These are phyloP conservation scores for Aquilaria sinensis DNA, from an alignment of 345 rosid species.

Conservation along the genomic window DNA sequence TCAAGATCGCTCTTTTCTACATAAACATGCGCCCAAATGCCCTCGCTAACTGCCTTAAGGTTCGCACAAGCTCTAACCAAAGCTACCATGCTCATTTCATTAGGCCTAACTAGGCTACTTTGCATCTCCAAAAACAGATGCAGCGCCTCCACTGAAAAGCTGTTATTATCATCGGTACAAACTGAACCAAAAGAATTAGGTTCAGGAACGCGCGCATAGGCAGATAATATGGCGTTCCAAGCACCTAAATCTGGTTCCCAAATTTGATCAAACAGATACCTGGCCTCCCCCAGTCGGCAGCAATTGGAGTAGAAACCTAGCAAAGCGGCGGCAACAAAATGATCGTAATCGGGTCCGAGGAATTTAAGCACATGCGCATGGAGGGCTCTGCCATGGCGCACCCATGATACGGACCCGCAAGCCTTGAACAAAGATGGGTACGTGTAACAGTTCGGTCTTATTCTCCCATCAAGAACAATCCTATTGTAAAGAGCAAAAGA, in stretches of 20 bases:
- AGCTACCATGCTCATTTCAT: conserved; percentile 58
- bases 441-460: conserved; percentile 47
- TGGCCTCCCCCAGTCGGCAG: conserved; percentile 42
- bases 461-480: conserved; percentile 12
- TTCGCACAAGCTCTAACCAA: conserved; percentile 47
- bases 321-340: conserved; percentile 48
- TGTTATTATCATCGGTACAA: conserved; percentile 5
- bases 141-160: conserved; percentile 27
- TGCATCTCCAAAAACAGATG: conserved; percentile 42
- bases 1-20: conserved; percentile 29
- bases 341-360: conserved; percentile 36
- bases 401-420: conserved; percentile 34
- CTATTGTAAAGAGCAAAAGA: conserved; percentile 42
- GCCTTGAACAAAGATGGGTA: conserved; percentile 70
- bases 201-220: conserved; percentile 32
- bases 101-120: conserved; percentile 35
- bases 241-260: conserved; percentile 48
- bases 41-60: conserved; percentile 42
- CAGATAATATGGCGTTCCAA: conserved; percentile 58
- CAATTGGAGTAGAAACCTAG: conserved; percentile 44
- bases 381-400: conserved; percentile 39
- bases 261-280: conserved; percentile 45
- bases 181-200: background rate
- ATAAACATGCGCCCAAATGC: conserved; percentile 54
- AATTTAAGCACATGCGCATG: conserved; percentile 55